Base-by-base conservation (phyloP, 1,284 basidiomycete genomes). In the Sphagnurus paluster region DNA sequence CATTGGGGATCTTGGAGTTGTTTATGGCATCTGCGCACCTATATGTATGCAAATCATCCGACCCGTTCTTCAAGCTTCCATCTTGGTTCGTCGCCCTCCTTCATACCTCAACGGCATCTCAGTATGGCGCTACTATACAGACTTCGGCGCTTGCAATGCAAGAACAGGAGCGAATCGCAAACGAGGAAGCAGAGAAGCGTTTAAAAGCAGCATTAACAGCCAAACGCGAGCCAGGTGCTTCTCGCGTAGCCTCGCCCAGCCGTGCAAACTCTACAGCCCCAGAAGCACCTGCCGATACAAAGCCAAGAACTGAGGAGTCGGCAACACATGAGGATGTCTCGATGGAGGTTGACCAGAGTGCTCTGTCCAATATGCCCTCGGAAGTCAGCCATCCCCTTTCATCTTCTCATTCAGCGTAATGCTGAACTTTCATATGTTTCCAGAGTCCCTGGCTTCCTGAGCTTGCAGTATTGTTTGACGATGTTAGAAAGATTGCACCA, bases 21-120 rank as follows among this genome's bases (percentile, higher is more conserved):
- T 78, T 34, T 95, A 87, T 64, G 88, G 84, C 2, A 80, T 98
- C 39, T 83, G 84, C 50, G 80, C 87, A 29, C 81, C 89, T 8
- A 84, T 94, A 48, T 91, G 91, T 45, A 96, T 97, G 88, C 90
- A 93, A 59, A 87, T 97, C 44, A 79, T 92, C 37, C 82, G 95
- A 7, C 92, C 93, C 3, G 84, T 89, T 48, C 73, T 95, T 21
- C 81, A 88, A 50, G 67, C 70, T 3, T 68, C 75, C 25, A 71
- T 93, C 42, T 66, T 84, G 58, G 87, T 86, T 62, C 56, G 77
- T 68, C 42, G 35, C 41, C 21, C 42, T 44, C 46, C 38, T 40
- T 36, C 36, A 44, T 36, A 26, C 11, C 40, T 30, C 26, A 45
- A 39, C 10, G 41, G 50, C 42, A 4, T 44, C 54, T 52, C 58